Evolutionary conservation across 192 early-diverging fungal genomes (phyloP).

Genomic region (Podila clonocystis): DNA sequence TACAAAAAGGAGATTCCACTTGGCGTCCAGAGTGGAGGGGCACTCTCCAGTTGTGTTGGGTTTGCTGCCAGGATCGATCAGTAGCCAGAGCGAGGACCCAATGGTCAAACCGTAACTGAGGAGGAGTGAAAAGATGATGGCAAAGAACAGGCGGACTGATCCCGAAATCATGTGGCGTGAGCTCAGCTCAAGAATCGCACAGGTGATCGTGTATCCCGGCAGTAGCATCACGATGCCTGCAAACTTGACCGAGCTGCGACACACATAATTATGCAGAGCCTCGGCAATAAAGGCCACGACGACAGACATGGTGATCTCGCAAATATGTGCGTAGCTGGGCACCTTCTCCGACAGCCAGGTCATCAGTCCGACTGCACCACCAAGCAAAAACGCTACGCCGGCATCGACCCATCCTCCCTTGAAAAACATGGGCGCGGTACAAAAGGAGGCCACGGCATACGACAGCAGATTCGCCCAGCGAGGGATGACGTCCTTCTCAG

Average conservation of each 20-base stretch:
- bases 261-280: constrained; percentile 66
- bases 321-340: constrained; percentile 60
- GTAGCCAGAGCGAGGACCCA: constrained; percentile 62
- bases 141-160: constrained; percentile 84
- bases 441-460: constrained; percentile 67
- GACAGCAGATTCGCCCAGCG: constrained; percentile 67
- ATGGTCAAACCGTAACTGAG: constrained; percentile 82
- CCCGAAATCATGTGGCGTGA: constrained; percentile 92
- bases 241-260: constrained; percentile 63
- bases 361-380: constrained; percentile 53
- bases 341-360: constrained; percentile 71
- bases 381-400: constrained; percentile 65
- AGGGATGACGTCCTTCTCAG: constrained; percentile 66
- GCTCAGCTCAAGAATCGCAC: constrained; percentile 88
- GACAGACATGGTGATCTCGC: constrained; percentile 61
- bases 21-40: constrained; percentile 22
- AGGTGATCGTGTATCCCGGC: constrained; percentile 84
- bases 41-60: constrained; percentile 12
- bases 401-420: constrained; percentile 75
- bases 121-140: constrained; percentile 81
- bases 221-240: constrained; percentile 71
- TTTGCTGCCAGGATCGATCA: constrained; percentile 54
- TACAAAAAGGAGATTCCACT: constrained; percentile 61
- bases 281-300: constrained; percentile 60
- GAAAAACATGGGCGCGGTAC: constrained; percentile 74